Conservation (phyloP, 345 rosid species). For the Sapria himalayana region DNA sequence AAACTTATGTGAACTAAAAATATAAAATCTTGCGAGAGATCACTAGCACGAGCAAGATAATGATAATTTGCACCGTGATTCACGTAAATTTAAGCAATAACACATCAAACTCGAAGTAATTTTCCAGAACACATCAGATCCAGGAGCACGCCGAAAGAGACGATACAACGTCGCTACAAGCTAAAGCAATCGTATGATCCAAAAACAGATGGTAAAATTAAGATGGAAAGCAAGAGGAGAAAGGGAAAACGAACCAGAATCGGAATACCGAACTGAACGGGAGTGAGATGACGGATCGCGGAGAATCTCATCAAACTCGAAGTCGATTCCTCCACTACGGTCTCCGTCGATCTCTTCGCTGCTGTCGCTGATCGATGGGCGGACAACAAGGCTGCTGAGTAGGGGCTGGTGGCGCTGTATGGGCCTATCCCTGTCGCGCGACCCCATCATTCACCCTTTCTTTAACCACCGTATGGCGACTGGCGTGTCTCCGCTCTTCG, state of each 20-base stretch:
- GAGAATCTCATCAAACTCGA: conserved; percentile 47
- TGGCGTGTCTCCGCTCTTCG: no score
- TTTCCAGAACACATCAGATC: background rate
- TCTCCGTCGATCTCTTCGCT: conserved; percentile 18
- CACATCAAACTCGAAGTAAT: no score
- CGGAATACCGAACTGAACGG: conserved; percentile 39
- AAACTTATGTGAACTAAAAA: no score
- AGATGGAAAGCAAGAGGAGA: background rate
- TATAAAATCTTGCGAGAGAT: no score
- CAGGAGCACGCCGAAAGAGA: background rate
- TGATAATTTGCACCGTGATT: background rate
- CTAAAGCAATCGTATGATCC: background rate
- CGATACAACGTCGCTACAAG: no score
- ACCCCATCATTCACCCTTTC: conserved; percentile 33
- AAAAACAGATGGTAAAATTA: background rate
- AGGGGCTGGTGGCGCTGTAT: conserved; percentile 49
- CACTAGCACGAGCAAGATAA: background rate
- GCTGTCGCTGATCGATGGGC: conserved; percentile 37
- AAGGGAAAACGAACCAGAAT: conserved; percentile 30
- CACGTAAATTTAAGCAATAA: background rate
- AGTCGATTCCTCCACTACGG: conserved; percentile 25
- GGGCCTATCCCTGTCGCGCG: conserved; percentile 43
- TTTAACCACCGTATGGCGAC: no score
- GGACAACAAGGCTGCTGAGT: conserved; percentile 68
- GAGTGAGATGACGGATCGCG: conserved; percentile 34